Evolutionary conservation across 2,329 filamentous ascomycete species (phyloP).

Genomic region (Juglanconis oblonga): DNA sequence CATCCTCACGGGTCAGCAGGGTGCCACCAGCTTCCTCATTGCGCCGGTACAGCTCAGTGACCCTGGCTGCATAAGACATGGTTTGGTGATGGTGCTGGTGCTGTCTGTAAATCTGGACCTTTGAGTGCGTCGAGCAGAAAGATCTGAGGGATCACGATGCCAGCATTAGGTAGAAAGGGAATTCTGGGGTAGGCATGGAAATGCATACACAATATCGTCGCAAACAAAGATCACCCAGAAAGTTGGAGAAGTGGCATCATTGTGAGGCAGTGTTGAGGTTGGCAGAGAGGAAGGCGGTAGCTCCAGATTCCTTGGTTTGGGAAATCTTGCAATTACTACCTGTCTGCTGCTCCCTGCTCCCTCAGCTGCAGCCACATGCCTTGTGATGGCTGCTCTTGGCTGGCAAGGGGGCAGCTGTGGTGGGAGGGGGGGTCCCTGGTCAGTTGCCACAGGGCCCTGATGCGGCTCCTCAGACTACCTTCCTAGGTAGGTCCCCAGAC

Average conservation of each 20-base stretch:
- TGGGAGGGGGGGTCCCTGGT: neutral
- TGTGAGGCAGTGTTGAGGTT: neutral
- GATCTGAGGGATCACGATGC: neutral
- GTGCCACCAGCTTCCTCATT: constrained; percentile 42
- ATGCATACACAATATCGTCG: constrained; percentile 5
- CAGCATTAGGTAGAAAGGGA: neutral
- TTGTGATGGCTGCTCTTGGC: neutral
- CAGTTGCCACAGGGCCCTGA: neutral
- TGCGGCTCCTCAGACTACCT: neutral
- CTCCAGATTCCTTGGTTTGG: constrained; percentile 1
- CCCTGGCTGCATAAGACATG: constrained; percentile 36
- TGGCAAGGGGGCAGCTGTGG: neutral
- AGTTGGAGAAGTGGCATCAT: neutral
- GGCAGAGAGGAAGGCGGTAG: constrained; percentile 4
- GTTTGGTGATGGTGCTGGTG: constrained; percentile 7
- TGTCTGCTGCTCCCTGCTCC: too few relatives aligned
- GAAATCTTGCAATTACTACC: neutral
- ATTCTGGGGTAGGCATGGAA: neutral
- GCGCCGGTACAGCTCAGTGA: constrained; percentile 41
- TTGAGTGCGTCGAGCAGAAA: neutral
- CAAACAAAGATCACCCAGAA: neutral
- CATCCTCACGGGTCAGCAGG: constrained; percentile 39
- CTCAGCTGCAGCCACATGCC: neutral
- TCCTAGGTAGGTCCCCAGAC: neutral
- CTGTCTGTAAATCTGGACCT: neutral